Evolutionary conservation across 352 stramenopile genomes (phyloP).

Genomic region (Globisporangium megalacanthum): DNA sequence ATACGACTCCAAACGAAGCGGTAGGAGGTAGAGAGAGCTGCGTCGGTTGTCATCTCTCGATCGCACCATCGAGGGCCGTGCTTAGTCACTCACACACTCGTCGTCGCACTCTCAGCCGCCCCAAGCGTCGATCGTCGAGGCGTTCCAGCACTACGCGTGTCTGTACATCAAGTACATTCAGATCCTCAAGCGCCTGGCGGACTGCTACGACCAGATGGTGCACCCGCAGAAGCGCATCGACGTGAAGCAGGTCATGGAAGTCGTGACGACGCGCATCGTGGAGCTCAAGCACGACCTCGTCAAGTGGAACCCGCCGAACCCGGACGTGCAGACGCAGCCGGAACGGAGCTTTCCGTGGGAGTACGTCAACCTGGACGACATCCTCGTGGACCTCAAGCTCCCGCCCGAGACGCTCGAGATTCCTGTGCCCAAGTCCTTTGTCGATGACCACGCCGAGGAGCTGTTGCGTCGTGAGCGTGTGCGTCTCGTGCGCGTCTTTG

Average conservation of each 20-base stretch:
- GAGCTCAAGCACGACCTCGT: slow-evolving; percentile 90
- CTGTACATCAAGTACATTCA: slow-evolving; percentile 95
- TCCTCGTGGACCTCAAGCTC: slow-evolving; percentile 92
- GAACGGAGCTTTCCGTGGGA: slow-evolving; percentile 92
- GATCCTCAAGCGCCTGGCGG: slow-evolving; percentile 86
- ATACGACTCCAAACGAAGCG: slow-evolving; percentile 26
- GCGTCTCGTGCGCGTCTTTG: slow-evolving; percentile 1
- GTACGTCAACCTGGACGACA: slow-evolving; percentile 91
- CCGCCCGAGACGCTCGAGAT: slow-evolving; percentile 89
- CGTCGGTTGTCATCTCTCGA: neutral
- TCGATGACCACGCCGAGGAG: slow-evolving; percentile 72
- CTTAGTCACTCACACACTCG: neutral
- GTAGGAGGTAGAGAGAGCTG: slow-evolving; percentile 11
- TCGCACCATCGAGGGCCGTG: neutral
- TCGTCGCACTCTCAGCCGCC: slow-evolving; percentile 24
- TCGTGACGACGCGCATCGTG: slow-evolving; percentile 85
- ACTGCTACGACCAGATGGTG: slow-evolving; percentile 92
- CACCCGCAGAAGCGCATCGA: slow-evolving; percentile 94
- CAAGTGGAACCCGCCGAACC: slow-evolving; percentile 93
- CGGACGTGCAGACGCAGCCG: slow-evolving; percentile 66
- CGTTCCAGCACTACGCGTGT: slow-evolving; percentile 93
- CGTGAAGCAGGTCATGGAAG: slow-evolving; percentile 89
- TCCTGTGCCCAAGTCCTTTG: slow-evolving; percentile 85
- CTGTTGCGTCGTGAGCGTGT: slow-evolving; percentile 59
- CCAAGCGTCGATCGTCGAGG: slow-evolving; percentile 82